These are phyloP conservation scores for Cladobotryum mycophilum DNA, from an alignment of 2,329 filamentous ascomycete genomes.

Conservation along the genomic window DNA sequence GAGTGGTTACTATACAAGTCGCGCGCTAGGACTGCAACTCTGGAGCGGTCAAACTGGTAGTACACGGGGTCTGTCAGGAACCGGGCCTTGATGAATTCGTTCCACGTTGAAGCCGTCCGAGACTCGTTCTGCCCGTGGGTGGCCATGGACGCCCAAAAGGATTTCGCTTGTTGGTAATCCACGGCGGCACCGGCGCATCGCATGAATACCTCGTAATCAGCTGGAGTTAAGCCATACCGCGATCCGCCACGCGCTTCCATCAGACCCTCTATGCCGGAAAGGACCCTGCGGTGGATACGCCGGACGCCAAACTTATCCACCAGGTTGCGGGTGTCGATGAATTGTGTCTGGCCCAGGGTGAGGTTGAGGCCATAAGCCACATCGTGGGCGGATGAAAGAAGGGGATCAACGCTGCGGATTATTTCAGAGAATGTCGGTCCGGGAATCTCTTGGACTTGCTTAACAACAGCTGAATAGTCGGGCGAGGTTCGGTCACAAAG, in stretches of 20 bases:
- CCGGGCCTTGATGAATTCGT: constrained; percentile 42
- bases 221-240: constrained; percentile 23
- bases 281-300: constrained; percentile 31
- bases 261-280: constrained; percentile 30
- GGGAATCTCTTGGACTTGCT: constrained; percentile 38
- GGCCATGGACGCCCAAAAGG: constrained; percentile 31
- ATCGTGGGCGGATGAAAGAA: constrained; percentile 44
- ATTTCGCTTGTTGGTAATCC: constrained; percentile 28
- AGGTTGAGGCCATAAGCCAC: constrained; percentile 35
- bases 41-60: constrained; percentile 37
- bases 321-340: constrained; percentile 29
- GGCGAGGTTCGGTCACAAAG: constrained; percentile 17
- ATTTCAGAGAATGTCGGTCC: constrained; percentile 56
- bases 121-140: constrained; percentile 19
- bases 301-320: constrained; percentile 42
- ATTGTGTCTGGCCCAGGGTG: constrained; percentile 32
- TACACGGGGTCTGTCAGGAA: constrained; percentile 42
- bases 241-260: constrained; percentile 25
- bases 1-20: constrained; percentile 26
- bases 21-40: constrained; percentile 34
- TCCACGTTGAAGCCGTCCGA: constrained; percentile 30
- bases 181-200: constrained; percentile 42
- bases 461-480: constrained; percentile 19
- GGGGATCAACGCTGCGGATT: constrained; percentile 55
- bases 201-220: constrained; percentile 41